Evolutionary conservation across 1,284 basidiomycete genomes (phyloP).

Genomic region (Peniophora sp.): DNA sequence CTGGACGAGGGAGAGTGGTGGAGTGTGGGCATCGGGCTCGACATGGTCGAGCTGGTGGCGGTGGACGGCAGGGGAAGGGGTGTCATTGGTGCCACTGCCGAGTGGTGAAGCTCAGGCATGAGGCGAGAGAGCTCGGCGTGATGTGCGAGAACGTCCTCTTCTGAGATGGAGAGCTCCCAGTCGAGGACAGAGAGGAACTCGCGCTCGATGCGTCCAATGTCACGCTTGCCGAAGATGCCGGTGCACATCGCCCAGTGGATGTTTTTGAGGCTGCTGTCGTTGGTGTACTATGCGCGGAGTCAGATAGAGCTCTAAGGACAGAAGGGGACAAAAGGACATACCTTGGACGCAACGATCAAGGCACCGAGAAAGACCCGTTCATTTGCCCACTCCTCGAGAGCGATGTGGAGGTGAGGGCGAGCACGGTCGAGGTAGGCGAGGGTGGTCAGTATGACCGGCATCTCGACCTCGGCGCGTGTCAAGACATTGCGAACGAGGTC

Average conservation of each 20-base stretch:
- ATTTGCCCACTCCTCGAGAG: conserved; percentile 70
- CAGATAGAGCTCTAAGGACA: conserved; percentile 12
- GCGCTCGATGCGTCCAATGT: conserved; percentile 69
- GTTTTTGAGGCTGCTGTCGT: conserved; percentile 72
- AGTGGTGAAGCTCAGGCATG: conserved; percentile 14
- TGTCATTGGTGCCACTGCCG: conserved; percentile 14
- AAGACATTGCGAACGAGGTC: conserved; percentile 59
- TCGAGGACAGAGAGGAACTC: conserved; percentile 72
- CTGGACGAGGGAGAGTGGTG: neutral
- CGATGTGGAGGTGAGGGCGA: conserved; percentile 65
- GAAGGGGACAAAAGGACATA: conserved; percentile 23
- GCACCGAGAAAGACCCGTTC: conserved; percentile 71
- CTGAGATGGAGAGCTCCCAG: conserved; percentile 56
- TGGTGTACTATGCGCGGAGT: conserved; percentile 45
- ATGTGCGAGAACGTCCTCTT: conserved; percentile 55
- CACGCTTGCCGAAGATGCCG: conserved; percentile 69
- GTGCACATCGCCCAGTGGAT: conserved; percentile 73
- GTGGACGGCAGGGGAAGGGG: conserved; percentile 7
- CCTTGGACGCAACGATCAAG: conserved; percentile 66
- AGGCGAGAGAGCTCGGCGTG: conserved; percentile 20
- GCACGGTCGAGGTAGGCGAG: conserved; percentile 68
- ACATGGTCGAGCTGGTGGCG: neutral
- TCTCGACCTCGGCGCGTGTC: conserved; percentile 57
- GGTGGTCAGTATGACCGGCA: conserved; percentile 53
- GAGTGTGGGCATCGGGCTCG: neutral